Evolutionary conservation across 257 asterid species (phyloP).

Genomic region (Parsonsia alboflavescens): DNA sequence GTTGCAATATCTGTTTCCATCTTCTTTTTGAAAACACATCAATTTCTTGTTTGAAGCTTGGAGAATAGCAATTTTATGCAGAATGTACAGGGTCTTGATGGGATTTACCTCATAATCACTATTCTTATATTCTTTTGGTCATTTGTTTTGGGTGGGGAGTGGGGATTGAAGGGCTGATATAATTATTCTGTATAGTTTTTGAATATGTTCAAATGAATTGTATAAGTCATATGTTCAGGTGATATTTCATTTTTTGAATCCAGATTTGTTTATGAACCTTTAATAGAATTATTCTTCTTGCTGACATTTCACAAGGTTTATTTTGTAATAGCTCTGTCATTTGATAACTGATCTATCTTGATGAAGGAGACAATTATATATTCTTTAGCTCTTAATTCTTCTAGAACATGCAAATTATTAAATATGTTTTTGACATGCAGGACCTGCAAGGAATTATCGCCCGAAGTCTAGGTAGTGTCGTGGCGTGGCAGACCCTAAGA

Average conservation of each 20-base stretch:
- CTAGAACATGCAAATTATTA: not conserved
- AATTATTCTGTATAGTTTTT: not conserved
- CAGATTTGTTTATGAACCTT: no score
- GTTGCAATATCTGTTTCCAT: not conserved
- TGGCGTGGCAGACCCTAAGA: constrained; percentile 91
- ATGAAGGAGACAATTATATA: no score
- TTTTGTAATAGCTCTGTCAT: no score
- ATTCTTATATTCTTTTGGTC: not conserved
- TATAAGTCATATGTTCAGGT: not conserved
- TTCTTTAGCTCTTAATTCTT: not conserved
- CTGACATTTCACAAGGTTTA: no score
- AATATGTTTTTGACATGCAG: constrained; percentile 14
- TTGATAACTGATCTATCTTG: no score
- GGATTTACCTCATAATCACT: not conserved
- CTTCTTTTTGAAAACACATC: no score
- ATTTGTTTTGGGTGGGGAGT: not conserved
- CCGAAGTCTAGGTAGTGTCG: constrained; percentile 85
- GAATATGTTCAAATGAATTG: not conserved
- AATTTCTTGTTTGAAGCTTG: not conserved
- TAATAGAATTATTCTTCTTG: no score
- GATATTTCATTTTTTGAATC: no score
- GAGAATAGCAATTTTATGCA: constrained; percentile 4
- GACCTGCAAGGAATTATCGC: constrained; percentile 91
- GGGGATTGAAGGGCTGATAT: not conserved
- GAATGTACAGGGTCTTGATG: not conserved